Evolutionary conservation across 345 rosid species (phyloP).

Genomic region (Ceriops decandra): DNA sequence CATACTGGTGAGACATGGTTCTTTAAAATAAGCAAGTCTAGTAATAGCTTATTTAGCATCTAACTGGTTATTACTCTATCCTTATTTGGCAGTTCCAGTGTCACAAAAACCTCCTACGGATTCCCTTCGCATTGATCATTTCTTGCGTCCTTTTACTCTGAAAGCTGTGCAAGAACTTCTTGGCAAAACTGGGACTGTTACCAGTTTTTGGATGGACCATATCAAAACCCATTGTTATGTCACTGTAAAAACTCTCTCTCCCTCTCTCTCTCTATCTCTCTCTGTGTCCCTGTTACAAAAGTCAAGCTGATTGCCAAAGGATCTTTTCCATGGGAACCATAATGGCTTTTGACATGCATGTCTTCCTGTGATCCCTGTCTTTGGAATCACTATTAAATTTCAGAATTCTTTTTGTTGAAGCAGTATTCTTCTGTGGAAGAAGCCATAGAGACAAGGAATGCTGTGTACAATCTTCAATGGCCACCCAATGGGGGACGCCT

Average conservation of each 20-base stretch:
- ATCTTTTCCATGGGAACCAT: background rate
- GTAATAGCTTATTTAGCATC: background rate
- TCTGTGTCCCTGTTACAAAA: background rate
- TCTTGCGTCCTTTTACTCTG: constrained; percentile 93
- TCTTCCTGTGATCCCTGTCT: background rate
- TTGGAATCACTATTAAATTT: background rate
- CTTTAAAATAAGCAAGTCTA: background rate
- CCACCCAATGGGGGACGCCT: constrained; percentile 92
- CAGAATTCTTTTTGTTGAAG: constrained; percentile 22
- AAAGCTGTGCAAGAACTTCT: constrained; percentile 97
- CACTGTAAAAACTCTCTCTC: constrained; percentile 49
- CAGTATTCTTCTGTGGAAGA: constrained; percentile 91
- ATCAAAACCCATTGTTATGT: constrained; percentile 97
- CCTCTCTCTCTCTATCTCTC: background rate
- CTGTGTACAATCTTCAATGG: constrained; percentile 90
- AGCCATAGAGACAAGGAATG: constrained; percentile 81
- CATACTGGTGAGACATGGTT: constrained; percentile 63
- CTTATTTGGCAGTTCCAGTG: constrained; percentile 69
- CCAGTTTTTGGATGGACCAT: constrained; percentile 94
- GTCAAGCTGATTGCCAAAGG: no score
- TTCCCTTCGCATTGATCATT: constrained; percentile 82
- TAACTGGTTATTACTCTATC: constrained; percentile 9
- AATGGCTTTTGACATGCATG: background rate
- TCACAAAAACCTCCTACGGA: constrained; percentile 73
- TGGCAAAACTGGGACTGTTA: constrained; percentile 72